Base-by-base conservation (phyloP, 2,329 filamentous ascomycete species). In the Ceratocystis lukuohia region DNA sequence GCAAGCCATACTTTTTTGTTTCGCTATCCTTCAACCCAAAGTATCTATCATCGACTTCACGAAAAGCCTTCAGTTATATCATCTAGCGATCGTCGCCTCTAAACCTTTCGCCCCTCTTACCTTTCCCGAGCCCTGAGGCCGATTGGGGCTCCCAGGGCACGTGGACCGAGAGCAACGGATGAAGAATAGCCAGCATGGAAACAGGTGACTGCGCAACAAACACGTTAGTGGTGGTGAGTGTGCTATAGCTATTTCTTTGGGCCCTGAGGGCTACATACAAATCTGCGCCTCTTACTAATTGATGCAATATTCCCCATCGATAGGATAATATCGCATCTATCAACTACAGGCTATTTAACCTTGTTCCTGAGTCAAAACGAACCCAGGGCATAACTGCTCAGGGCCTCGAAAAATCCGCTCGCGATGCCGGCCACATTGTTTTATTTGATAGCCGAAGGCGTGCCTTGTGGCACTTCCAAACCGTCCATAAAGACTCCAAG, bases 141-240 rank as follows among this genome's bases (percentile, higher is more conserved):
- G 53, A 65, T 61, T 44, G 64, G 69, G 69, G 65, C 68, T 69
- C 67, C 44, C 61, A 48, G 61, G 61, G 61, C 61, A 48, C 61
- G 44, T 15, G 61, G 61, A 63, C 25, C 41, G 53, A 33, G 25
- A 46, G 41, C 50, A 57, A 25, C 33, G n/a, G 37, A 57, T 65
- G 64, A 57, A 45, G 53, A 59, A 30, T 33, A 25, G 56, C 30
- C 81, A 82, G 80, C 73, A 85, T 85, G 83, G 83, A 85, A 75
- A 80, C 80, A 74, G 80, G 81, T 70, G 82, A 85, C 76, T 84
- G 84, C 75, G 82, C 84, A 72, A 85, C 83, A 73, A 85, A 85
- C 75, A 79, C 78, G 69, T 75, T 85, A 71, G 76, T 83, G 72
- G 78, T 84, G 76, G 83, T 85, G 70, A 71, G 80, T 76, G 12